Percentiles rank a stretch among this genome's conserved stretches.
phyloP scores from a whole-genome alignment of 805 yeast species.

The Yarrowia sp. region DNA sequence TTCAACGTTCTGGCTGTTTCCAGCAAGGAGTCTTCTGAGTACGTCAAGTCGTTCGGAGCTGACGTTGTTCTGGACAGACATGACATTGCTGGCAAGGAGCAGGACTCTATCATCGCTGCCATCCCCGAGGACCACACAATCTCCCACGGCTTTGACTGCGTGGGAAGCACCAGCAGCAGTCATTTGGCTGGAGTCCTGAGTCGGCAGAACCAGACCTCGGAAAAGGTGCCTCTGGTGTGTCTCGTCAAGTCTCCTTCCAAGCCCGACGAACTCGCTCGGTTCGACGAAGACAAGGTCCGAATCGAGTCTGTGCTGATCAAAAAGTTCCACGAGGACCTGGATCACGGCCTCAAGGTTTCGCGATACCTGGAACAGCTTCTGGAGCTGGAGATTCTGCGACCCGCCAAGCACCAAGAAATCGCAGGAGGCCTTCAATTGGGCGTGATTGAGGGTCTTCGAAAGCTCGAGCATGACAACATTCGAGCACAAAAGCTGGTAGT shows the following conservation, averaged over 20 bases:
- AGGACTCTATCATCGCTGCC: not conserved
- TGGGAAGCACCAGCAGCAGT: slow-evolving; percentile 12
- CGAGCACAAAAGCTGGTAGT: slow-evolving; percentile 17
- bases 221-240: slow-evolving; percentile 6
- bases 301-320: slow-evolving; percentile 24
- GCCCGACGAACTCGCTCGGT: slow-evolving; percentile 6
- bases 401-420: not conserved
- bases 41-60: slow-evolving; percentile 23
- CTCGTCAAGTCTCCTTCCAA: slow-evolving; percentile 14
- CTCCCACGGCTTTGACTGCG: slow-evolving; percentile 25
- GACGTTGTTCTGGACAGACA: slow-evolving; percentile 23
- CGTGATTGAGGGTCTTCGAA: slow-evolving; percentile 1
- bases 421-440: slow-evolving; percentile 10
- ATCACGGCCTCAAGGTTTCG: slow-evolving; percentile 14
- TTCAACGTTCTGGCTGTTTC: slow-evolving; percentile 19
- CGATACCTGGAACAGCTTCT: not conserved
- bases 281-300: not conserved
- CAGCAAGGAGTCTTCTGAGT: not conserved
- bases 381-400: not conserved
- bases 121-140: not conserved
- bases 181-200: slow-evolving; percentile 9
- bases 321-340: slow-evolving; percentile 17
- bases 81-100: slow-evolving; percentile 14
- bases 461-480: not conserved
- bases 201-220: not conserved